phyloP scores from a whole-genome alignment of 495 filamentous ascomycete species.

The Patellaria atrata region DNA sequence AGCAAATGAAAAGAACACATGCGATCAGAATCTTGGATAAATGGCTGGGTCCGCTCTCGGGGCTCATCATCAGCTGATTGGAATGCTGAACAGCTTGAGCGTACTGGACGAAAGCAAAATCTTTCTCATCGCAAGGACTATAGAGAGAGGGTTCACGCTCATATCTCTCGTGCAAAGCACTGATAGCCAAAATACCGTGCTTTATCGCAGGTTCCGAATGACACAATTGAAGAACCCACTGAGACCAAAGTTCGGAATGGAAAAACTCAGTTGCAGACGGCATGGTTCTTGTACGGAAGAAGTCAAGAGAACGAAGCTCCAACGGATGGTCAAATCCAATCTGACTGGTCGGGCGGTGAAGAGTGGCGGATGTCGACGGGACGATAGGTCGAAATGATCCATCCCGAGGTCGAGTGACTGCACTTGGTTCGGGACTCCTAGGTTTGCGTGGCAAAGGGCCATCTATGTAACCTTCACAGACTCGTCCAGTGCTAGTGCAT shows the following conservation, averaged over 20 bases:
- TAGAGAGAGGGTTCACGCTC: constrained; percentile 10
- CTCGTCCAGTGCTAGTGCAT: constrained; percentile 17
- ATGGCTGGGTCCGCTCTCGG: constrained; percentile 9
- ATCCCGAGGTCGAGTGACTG: constrained; percentile 14
- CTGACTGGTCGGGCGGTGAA: constrained; percentile 7
- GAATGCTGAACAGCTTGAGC: constrained; percentile 19
- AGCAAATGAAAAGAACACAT: constrained; percentile 20
- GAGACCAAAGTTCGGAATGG: constrained; percentile 19
- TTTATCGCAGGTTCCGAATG: constrained; percentile 19
- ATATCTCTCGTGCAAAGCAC: constrained; percentile 17
- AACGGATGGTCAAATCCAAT: constrained; percentile 9
- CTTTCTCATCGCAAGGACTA: too few relatives aligned
- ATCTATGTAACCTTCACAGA: constrained; percentile 18
- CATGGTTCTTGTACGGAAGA: constrained; percentile 16
- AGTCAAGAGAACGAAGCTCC: constrained; percentile 17
- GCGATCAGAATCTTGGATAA: constrained; percentile 17
- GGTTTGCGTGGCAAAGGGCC: constrained; percentile 1
- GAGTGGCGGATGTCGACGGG: constrained; percentile 4
- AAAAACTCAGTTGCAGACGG: constrained; percentile 21
- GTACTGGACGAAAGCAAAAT: constrained; percentile 20
- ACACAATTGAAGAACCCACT: constrained; percentile 16
- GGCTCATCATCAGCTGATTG: constrained; percentile 13
- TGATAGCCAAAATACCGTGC: constrained; percentile 18
- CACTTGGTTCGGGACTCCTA: constrained; percentile 8
- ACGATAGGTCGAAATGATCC: constrained; percentile 15